Percentiles rank a stretch among this genome's conserved stretches.
These are phyloP conservation scores for Magnaporthales sp. DNA, from an alignment of 2,329 filamentous ascomycete genomes.

Conservation along the genomic window DNA sequence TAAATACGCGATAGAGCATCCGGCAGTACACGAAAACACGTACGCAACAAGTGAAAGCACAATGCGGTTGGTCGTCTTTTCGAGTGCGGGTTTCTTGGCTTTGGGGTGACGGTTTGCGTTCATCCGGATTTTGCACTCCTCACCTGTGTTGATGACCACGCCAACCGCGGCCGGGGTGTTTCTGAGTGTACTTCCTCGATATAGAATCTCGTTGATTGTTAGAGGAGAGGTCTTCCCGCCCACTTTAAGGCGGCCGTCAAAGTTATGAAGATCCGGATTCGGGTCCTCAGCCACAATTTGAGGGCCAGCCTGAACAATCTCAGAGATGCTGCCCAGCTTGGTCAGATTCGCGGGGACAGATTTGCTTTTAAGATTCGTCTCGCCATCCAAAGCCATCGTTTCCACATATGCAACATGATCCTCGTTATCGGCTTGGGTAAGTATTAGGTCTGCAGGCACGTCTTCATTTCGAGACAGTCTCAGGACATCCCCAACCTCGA, in stretches of 20 bases:
- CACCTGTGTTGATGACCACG: slow-evolving; percentile 76
- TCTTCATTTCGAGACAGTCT: slow-evolving; percentile 59
- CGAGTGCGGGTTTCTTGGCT: slow-evolving; percentile 67
- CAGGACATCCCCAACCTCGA: slow-evolving; percentile 41
- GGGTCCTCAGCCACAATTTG: slow-evolving; percentile 68
- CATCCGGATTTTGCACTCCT: slow-evolving; percentile 81
- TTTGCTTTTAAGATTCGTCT: slow-evolving; percentile 75
- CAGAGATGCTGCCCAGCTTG: slow-evolving; percentile 42
- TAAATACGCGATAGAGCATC: slow-evolving; percentile 74
- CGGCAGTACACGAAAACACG: slow-evolving; percentile 68
- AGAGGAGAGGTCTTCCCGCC: slow-evolving; percentile 54
- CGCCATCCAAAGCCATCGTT: slow-evolving; percentile 76
- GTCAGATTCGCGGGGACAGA: slow-evolving; percentile 51
- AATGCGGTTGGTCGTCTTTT: slow-evolving; percentile 63
- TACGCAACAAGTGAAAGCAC: slow-evolving; percentile 74
- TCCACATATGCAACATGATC: slow-evolving; percentile 77
- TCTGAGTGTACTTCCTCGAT: slow-evolving; percentile 74
- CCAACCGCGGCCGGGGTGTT: slow-evolving; percentile 70
- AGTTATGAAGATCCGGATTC: slow-evolving; percentile 68
- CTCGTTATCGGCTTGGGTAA: slow-evolving; percentile 69
- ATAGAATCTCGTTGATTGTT: slow-evolving; percentile 74
- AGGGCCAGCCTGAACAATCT: slow-evolving; percentile 46
- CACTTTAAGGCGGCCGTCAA: slow-evolving; percentile 59
- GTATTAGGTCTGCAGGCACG: slow-evolving; percentile 72
- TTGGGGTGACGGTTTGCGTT: slow-evolving; percentile 76